Evolutionary conservation across 2,329 filamentous ascomycete species (phyloP).

Genomic region (Cytospora chrysosperma): DNA sequence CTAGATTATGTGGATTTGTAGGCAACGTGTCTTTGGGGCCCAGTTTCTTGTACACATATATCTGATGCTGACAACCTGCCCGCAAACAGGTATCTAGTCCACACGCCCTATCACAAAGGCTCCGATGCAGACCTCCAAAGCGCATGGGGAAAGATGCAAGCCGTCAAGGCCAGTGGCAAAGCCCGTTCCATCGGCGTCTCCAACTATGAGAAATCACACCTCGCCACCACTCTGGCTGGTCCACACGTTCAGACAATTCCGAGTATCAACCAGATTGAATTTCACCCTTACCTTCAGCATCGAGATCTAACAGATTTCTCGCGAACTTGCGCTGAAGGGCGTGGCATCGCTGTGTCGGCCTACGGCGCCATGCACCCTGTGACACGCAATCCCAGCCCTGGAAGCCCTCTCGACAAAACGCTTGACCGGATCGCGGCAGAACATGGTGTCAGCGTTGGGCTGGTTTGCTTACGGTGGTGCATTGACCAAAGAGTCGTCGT

Average conservation of each 20-base stretch:
- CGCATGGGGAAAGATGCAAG: conserved; percentile 55
- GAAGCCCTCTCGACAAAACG: conserved; percentile 39
- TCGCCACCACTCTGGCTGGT: conserved; percentile 46
- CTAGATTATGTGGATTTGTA: conserved; percentile 61
- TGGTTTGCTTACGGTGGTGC: conserved; percentile 55
- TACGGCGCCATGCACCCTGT: conserved; percentile 33
- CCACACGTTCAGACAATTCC: conserved; percentile 58
- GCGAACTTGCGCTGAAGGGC: conserved; percentile 4
- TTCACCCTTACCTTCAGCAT: conserved; percentile 68
- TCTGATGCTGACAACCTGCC: too few species aligned
- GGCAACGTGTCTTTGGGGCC: background rate
- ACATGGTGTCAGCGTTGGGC: conserved; percentile 52
- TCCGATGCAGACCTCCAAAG: conserved; percentile 48
- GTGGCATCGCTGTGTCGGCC: conserved; percentile 38
- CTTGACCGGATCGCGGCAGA: conserved; percentile 43
- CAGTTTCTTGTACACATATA: background rate
- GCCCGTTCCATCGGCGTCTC: conserved; percentile 69
- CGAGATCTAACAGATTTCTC: conserved; percentile 36
- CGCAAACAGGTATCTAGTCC: conserved; percentile 35
- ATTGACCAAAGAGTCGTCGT: conserved; percentile 55
- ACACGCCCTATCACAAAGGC: conserved; percentile 8
- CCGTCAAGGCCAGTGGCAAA: conserved; percentile 62
- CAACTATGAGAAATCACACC: conserved; percentile 59
- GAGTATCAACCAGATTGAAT: conserved; percentile 73
- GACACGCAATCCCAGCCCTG: conserved; percentile 32